Evolutionary conservation across 2,329 filamentous ascomycete genomes (phyloP), one percentile per base, ranked within the genome.

Genomic region (Dichotomopilus funicola): DNA sequence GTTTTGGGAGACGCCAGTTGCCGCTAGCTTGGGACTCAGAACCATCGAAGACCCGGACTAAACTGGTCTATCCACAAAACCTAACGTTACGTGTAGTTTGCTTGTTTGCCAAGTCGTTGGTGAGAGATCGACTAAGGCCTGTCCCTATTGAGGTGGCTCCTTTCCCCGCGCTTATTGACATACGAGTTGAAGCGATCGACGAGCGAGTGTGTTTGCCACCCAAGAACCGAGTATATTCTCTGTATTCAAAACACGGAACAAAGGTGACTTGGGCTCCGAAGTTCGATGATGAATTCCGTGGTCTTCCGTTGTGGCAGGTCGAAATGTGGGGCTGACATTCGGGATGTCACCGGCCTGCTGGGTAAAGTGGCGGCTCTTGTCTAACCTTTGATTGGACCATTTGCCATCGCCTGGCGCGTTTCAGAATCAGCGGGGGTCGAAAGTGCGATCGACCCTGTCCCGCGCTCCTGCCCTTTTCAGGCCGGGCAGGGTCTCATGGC

Each of bases 341-440:
- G 55, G 56, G 56, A 52, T 48, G 53, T 51, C 46, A 43, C 45
- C 46, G n/a, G 36, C 37, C 11, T 33, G 51, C 35, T 45, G 52
- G 52, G 44, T 44, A 45, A 42, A 42, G 48, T 35, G 55, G 47
- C 34, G 19, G 27, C 11, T 43, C 36, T 11, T 12, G 9, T 11
- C 11, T 37, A 35, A 4, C 3, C 34, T 27, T 4, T 54, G 35
- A 59, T 60, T 60, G 55, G 60, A 45, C 34, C 35, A 38, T 35
- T 37, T n/a, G 9, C 40, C 50, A 52, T 47, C 37, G 34, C 6
- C 37, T 58, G 36, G 58, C 12, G 48, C 54, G 61, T 62, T 62
- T 62, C 61, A 62, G 49, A 59, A 38, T 42, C 13, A 50, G 51
- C 61, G 56, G 41, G 59, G 58, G 57, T 46, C 1, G 13, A 49